A percentile compares a stretch with the other conserved stretches of the same genome.
Conservation (phyloP, 306 rosid species). For the Glycine soja region DNA sequence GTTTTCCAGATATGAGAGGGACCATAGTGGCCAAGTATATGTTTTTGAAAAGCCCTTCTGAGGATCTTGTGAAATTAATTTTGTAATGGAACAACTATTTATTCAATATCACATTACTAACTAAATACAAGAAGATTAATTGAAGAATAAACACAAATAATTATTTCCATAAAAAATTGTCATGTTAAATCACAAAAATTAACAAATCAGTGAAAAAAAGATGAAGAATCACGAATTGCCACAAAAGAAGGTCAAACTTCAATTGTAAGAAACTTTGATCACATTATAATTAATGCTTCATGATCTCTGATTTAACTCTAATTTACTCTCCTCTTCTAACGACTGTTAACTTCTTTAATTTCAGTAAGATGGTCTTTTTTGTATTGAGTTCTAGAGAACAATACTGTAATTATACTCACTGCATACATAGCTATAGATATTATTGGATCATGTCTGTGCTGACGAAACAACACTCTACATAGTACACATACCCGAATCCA, state of each 20-base stretch:
- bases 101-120: neutral
- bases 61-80: conserved; percentile 34
- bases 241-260: conserved; percentile 4
- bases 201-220: neutral
- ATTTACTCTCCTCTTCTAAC: neutral
- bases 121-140: neutral
- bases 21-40: conserved; percentile 35
- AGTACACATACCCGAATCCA: neutral
- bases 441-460: conserved; percentile 7
- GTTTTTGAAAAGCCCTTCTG: conserved; percentile 39
- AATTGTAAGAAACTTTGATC: neutral
- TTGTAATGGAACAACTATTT: conserved; percentile 3
- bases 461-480: neutral
- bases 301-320: neutral
- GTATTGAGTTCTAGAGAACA: neutral
- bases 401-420: neutral
- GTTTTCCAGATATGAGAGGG: conserved; percentile 47
- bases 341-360: neutral
- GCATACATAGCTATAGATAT: neutral
- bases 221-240: neutral
- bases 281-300: neutral
- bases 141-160: neutral
- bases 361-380: neutral
- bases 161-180: neutral
- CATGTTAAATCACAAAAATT: neutral